A percentile compares a stretch with the other conserved stretches of the same genome.
Conservation (phyloP, 495 filamentous ascomycete genomes). For the Evernia prunastri region DNA sequence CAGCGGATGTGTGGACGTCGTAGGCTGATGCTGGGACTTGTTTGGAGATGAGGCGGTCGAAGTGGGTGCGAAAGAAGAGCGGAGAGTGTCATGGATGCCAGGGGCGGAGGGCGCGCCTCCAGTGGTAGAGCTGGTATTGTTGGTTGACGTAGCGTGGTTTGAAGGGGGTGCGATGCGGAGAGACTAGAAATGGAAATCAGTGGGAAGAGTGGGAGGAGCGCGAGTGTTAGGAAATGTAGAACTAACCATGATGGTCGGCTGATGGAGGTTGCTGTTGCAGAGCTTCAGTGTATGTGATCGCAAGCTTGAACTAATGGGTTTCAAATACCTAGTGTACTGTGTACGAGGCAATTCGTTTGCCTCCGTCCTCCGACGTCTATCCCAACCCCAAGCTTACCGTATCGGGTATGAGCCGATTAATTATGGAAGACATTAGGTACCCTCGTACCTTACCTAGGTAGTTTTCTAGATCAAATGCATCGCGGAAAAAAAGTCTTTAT, state of each 20-base stretch:
- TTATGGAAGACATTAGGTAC: too few relatives aligned
- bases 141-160: constrained; percentile 48
- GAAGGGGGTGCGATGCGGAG: constrained; percentile 77
- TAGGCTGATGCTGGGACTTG: constrained; percentile 38
- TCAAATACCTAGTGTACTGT: too few relatives aligned
- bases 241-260: constrained; percentile 40
- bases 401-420: too few relatives aligned
- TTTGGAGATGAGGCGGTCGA: constrained; percentile 34
- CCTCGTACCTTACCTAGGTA: too few relatives aligned
- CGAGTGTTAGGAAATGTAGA: constrained; percentile 64
- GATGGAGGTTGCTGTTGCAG: constrained; percentile 7
- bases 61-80: constrained; percentile 55
- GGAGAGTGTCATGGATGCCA: constrained; percentile 85
- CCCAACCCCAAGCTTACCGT: too few relatives aligned
- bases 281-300: too few relatives aligned
- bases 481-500: too few relatives aligned
- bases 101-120: constrained; percentile 79
- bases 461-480: too few relatives aligned
- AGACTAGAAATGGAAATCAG: constrained; percentile 49
- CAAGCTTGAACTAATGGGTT: too few relatives aligned
- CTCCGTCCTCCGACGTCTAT: too few relatives aligned
- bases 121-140: constrained; percentile 33
- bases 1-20: constrained; percentile 73
- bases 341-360: too few relatives aligned
- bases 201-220: constrained; percentile 43